These are phyloP conservation scores for Cadophora sp. DNA, from an alignment of 2,329 filamentous ascomycete genomes.

Conservation along the genomic window DNA sequence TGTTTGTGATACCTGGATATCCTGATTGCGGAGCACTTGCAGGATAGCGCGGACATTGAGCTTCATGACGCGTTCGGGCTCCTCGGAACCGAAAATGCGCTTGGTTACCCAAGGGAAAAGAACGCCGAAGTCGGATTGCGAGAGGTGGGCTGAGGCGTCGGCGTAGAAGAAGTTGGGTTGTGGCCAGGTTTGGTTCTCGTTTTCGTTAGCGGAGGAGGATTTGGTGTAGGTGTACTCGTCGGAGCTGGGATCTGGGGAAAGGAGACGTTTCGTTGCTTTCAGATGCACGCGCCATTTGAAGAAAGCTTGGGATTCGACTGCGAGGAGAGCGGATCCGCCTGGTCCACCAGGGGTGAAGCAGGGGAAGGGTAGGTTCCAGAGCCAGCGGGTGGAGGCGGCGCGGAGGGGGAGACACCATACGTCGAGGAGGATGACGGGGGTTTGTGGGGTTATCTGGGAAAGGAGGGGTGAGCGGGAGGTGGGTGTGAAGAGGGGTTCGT, in stretches of 20 bases:
- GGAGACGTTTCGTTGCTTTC: constrained; percentile 67
- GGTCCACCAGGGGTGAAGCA: constrained; percentile 61
- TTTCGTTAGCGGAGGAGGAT: not conserved
- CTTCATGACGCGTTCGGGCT: constrained; percentile 63
- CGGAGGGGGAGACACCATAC: constrained; percentile 81
- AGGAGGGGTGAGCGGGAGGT: constrained; percentile 60
- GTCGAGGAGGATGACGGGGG: constrained; percentile 74
- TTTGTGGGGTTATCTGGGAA: constrained; percentile 71
- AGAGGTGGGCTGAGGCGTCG: constrained; percentile 76
- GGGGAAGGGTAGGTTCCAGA: constrained; percentile 78
- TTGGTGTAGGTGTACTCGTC: constrained; percentile 40
- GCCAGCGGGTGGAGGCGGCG: constrained; percentile 64
- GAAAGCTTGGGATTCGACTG: constrained; percentile 78
- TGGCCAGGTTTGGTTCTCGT: constrained; percentile 25
- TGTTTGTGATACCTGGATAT: constrained; percentile 56
- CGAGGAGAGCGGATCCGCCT: constrained; percentile 66
- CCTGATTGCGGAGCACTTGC: constrained; percentile 60
- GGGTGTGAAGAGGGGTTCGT: constrained; percentile 68
- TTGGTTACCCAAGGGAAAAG: constrained; percentile 76
- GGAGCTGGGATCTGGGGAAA: constrained; percentile 62
- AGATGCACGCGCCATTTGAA: constrained; percentile 80
- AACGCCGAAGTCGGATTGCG: constrained; percentile 83
- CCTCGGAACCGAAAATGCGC: constrained; percentile 61
- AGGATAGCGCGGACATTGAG: constrained; percentile 65
- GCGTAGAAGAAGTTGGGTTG: constrained; percentile 78